Evolutionary conservation across 352 stramenopile species (phyloP).

Genomic region (Phytopythium delawarense): DNA sequence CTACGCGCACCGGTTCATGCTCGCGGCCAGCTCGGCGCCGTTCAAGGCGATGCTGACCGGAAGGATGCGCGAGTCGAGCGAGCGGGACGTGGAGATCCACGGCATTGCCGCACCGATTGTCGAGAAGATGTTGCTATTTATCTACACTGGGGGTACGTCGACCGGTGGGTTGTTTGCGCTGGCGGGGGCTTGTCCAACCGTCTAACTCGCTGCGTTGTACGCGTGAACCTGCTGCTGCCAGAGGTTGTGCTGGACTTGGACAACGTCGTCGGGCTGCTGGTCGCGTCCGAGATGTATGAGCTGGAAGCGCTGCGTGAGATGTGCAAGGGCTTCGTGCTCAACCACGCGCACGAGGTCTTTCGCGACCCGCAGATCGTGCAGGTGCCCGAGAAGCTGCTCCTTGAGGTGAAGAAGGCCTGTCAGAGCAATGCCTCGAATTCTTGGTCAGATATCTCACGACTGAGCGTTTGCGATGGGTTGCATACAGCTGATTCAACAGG

Average conservation of each 20-base stretch:
- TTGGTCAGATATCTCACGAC: conserved; percentile 1
- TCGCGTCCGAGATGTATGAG: conserved; percentile 83
- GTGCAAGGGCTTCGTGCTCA: conserved; percentile 80
- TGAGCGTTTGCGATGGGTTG: not conserved
- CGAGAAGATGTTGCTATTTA: conserved; percentile 82
- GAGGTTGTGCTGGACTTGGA: conserved; percentile 72
- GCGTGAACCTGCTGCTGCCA: conserved; percentile 2
- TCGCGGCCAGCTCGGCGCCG: conserved; percentile 76
- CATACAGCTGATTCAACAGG: conserved; percentile 55
- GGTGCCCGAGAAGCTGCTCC: conserved; percentile 76
- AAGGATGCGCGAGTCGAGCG: conserved; percentile 65
- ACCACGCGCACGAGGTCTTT: conserved; percentile 81
- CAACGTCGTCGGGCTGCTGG: conserved; percentile 69
- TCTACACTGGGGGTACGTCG: conserved; percentile 69
- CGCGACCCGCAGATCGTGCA: conserved; percentile 68
- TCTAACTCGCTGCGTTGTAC: not conserved
- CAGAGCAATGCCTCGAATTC: too few species aligned
- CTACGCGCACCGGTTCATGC: conserved; percentile 77
- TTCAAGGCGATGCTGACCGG: conserved; percentile 85
- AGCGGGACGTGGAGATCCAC: conserved; percentile 70
- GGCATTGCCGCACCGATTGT: conserved; percentile 57
- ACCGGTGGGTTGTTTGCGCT: not conserved
- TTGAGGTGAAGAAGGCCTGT: conserved; percentile 35
- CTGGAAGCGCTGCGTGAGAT: conserved; percentile 71
- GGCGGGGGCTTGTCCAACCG: not conserved